A percentile compares a stretch with the other conserved stretches of the same genome.
phyloP scores from a whole-genome alignment of 116 monocot species.

The Cymodocea nodosa region DNA sequence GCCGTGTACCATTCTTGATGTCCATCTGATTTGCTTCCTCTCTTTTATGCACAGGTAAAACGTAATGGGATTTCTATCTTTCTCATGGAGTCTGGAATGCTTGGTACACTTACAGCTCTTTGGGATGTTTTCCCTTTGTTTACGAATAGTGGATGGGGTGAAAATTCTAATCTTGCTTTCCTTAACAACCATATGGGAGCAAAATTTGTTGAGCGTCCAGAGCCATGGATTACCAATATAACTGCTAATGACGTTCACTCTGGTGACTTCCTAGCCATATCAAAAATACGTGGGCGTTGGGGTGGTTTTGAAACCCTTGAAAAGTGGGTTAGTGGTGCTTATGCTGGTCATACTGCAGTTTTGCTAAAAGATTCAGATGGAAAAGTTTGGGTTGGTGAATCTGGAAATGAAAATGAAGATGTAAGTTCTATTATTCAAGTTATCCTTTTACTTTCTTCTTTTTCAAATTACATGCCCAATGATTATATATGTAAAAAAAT shows the following conservation, averaged over 20 bases:
- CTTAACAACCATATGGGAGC: constrained; percentile 82
- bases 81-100: constrained; percentile 76
- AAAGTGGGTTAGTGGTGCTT: constrained; percentile 89
- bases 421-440: constrained; percentile 18
- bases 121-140: constrained; percentile 93
- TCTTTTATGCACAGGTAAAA: constrained; percentile 41
- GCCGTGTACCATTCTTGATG: not conserved
- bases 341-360: constrained; percentile 79
- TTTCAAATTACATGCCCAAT: too few relatives aligned
- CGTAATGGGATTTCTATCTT: constrained; percentile 64
- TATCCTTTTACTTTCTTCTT: not conserved
- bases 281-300: constrained; percentile 89
- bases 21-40: not conserved
- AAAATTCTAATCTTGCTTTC: constrained; percentile 62
- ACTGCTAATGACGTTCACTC: constrained; percentile 64
- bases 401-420: constrained; percentile 80
- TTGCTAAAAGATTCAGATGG: constrained; percentile 74
- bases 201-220: constrained; percentile 41
- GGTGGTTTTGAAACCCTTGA: constrained; percentile 89
- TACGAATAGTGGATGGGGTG: constrained; percentile 64
- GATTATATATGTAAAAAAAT: too few relatives aligned
- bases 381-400: constrained; percentile 81
- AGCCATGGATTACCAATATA: constrained; percentile 70
- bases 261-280: constrained; percentile 67
- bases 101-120: constrained; percentile 68